Conservation (phyloP, 1,139 yeast species). For the Nakaseomyces glabratus region DNA sequence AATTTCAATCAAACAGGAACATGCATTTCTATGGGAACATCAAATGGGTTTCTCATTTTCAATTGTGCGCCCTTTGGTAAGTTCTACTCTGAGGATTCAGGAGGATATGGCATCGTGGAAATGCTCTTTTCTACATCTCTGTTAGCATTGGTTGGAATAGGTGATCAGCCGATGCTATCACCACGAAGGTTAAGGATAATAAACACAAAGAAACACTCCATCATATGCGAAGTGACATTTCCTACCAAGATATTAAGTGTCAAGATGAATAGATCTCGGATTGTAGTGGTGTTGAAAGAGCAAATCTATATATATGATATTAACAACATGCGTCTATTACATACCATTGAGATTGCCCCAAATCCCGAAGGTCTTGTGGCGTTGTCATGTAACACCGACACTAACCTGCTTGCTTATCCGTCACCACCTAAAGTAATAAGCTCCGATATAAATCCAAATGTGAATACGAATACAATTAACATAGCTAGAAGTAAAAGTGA, state of each 20-base stretch:
- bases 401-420: conserved; percentile 75
- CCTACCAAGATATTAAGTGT: conserved; percentile 77
- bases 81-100: conserved; percentile 51
- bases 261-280: conserved; percentile 61
- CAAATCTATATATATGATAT: conserved; percentile 88
- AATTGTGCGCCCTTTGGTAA: conserved; percentile 87
- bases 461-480: conserved; percentile 23
- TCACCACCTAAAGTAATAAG: conserved; percentile 46
- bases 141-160: conserved; percentile 78
- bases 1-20: conserved; percentile 87
- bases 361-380: conserved; percentile 50
- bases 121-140: conserved; percentile 88
- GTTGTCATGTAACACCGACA: conserved; percentile 54
- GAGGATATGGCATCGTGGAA: conserved; percentile 67
- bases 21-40: conserved; percentile 76
- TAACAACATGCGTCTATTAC: conserved; percentile 74
- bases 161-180: conserved; percentile 70
- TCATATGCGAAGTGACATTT: conserved; percentile 75
- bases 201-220: conserved; percentile 67
- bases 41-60: conserved; percentile 71
- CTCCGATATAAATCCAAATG: conserved; percentile 26
- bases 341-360: conserved; percentile 80
- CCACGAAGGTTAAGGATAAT: conserved; percentile 74
- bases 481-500: conserved; percentile 11
- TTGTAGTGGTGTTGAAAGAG: conserved; percentile 70